Conservation (phyloP, 148 eudicot genomes). For the Camellia granthamiana region DNA sequence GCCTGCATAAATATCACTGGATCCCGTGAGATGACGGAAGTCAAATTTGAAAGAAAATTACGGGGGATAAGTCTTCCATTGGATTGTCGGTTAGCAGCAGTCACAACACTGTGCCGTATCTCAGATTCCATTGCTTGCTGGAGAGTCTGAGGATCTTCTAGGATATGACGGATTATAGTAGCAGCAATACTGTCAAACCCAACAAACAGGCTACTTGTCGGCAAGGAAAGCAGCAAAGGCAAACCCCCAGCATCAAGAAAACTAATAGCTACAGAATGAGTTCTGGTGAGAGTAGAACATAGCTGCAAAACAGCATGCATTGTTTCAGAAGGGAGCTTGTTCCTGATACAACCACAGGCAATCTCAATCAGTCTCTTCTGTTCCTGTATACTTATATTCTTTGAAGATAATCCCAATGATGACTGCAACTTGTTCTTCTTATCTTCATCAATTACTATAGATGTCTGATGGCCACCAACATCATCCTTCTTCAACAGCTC, state of each 20-base stretch:
- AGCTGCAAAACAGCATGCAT: slow-evolving; percentile 93
- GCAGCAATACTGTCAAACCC: slow-evolving; percentile 94
- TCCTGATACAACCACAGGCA: slow-evolving; percentile 69
- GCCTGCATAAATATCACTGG: slow-evolving; percentile 89
- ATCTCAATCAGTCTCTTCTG: slow-evolving; percentile 75
- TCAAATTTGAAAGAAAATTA: slow-evolving; percentile 65
- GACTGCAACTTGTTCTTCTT: slow-evolving; percentile 51
- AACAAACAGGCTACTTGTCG: slow-evolving; percentile 74
- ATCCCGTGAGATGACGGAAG: slow-evolving; percentile 72
- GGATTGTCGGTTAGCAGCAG: slow-evolving; percentile 71
- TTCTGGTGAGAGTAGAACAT: slow-evolving; percentile 80
- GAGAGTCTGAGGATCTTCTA: slow-evolving; percentile 96
- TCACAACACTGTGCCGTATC: slow-evolving; percentile 72
- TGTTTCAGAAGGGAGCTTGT: slow-evolving; percentile 81
- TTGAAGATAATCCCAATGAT: slow-evolving; percentile 35
- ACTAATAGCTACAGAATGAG: slow-evolving; percentile 69
- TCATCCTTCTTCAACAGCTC: slow-evolving; percentile 65
- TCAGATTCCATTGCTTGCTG: slow-evolving; percentile 99
- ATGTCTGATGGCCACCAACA: slow-evolving; percentile 42
- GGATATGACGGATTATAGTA: slow-evolving; percentile 85
- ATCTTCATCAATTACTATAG: slow-evolving; percentile 64
- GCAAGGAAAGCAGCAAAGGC: slow-evolving; percentile 77
- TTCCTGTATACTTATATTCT: slow-evolving; percentile 53
- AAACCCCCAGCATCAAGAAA: slow-evolving; percentile 89
- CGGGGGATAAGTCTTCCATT: slow-evolving; percentile 84